Percentiles rank a stretch among this genome's conserved stretches.
Evolutionary conservation across 1,139 yeast species (phyloP).

Genomic region (Geotrichum carabidarum): DNA sequence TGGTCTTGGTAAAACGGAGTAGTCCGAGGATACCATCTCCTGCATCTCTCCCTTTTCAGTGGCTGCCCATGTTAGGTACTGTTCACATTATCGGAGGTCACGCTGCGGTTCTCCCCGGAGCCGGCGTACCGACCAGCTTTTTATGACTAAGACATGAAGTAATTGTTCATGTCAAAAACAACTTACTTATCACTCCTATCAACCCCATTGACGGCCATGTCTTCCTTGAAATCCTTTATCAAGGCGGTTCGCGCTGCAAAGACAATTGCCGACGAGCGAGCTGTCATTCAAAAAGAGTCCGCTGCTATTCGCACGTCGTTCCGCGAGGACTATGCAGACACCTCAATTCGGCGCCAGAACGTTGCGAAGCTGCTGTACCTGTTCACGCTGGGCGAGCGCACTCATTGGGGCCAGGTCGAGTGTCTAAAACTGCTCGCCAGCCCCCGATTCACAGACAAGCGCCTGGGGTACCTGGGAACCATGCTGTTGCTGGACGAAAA

Average conservation of each 20-base stretch:
- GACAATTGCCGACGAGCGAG: constrained; percentile 94
- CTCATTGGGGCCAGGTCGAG: constrained; percentile 97
- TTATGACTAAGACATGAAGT: neutral
- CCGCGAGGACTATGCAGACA: constrained; percentile 76
- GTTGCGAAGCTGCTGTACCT: constrained; percentile 84
- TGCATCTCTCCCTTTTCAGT: no score
- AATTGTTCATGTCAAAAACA: neutral
- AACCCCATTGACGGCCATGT: constrained; percentile 21
- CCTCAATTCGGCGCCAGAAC: constrained; percentile 68
- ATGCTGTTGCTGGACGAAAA: constrained; percentile 89
- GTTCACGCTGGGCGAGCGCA: constrained; percentile 91
- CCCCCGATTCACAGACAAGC: constrained; percentile 76
- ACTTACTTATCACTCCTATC: neutral
- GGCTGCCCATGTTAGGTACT: no score
- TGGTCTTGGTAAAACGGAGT: no score
- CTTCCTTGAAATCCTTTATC: constrained; percentile 80
- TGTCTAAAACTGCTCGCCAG: constrained; percentile 88
- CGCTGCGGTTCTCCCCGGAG: no score
- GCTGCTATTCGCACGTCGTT: constrained; percentile 91
- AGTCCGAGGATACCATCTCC: no score
- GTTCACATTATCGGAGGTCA: no score
- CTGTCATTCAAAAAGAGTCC: constrained; percentile 85
- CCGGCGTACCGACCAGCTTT: no score
- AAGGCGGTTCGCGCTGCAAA: constrained; percentile 87
- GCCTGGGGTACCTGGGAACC: constrained; percentile 91